Evolutionary conservation across 2,329 filamentous ascomycete genomes (phyloP), one percentile per base, ranked within the genome.

Genomic region (Didymella sp.): DNA sequence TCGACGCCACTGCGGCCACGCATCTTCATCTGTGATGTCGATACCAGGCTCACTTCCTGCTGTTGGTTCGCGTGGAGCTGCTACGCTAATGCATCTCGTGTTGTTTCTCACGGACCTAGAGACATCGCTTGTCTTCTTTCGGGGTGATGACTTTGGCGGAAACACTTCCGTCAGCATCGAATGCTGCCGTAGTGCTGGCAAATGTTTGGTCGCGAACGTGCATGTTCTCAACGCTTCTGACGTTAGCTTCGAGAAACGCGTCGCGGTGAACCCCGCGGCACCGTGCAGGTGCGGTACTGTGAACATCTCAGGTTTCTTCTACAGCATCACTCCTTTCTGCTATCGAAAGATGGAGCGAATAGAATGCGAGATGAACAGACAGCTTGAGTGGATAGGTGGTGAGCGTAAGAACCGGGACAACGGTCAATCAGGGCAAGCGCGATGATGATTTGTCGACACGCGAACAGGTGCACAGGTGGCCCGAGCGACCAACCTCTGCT

Each of bases 11-110:
- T 69, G 11, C 67, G 64, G 35, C 67, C 69, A 40, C 72, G 73
- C 54, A 72, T 72, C 31, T 17, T 76, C 75, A 30, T 70, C 70
- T n/a, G 66, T 68, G 3, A 77, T 77, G 56, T 80, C 76, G 37
- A 80, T 73, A 38, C 78, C 78, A n/a, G 78, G 78, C 52, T 80
- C 78, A 21, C 58, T 57, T 8, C 58, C 58, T 31, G 53, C 53
- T 12, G 25, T 42, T 43, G 58, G 53, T 31, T 51, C 58, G 46
- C 27, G 45, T 24, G 50, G 30, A 12, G 52, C 49, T 21, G 53
- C 31, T 17, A 54, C 21, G n/a, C 49, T 57, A 15, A 57, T 37
- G 27, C 24, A 44, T 31, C 44, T 50, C 21, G 24, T 17, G 19
- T 33, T 31, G 31, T 25, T 31, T 13, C 5, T 33, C 4, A 22